Percentiles rank a stretch among this genome's conserved stretches.
phyloP scores from a whole-genome alignment of 2,329 filamentous ascomycete genomes.

The Emergomyces orientalis region DNA sequence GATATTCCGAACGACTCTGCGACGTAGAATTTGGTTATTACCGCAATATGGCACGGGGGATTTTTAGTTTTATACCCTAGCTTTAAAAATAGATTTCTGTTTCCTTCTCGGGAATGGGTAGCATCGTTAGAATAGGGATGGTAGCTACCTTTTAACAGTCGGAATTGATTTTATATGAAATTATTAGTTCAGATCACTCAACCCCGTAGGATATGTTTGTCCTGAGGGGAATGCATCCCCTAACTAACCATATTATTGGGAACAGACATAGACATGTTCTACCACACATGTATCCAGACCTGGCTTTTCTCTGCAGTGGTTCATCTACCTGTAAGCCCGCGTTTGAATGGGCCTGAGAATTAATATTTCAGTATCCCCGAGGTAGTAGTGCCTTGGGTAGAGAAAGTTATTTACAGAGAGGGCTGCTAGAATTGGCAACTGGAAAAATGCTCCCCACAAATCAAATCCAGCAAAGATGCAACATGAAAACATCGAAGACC shows the following conservation, averaged over 20 bases:
- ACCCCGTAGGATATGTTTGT: background rate
- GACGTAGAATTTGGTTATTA: background rate
- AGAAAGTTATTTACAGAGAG: background rate
- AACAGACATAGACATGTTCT: too few relatives aligned
- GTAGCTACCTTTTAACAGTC: background rate
- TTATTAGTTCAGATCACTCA: background rate
- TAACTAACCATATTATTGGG: too few relatives aligned
- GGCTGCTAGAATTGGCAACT: background rate
- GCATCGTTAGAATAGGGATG: background rate
- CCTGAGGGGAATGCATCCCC: background rate
- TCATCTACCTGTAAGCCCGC: background rate
- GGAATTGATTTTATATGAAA: background rate
- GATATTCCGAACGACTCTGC: too few relatives aligned
- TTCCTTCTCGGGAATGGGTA: background rate
- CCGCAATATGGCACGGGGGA: too few relatives aligned
- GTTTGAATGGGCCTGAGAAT: background rate
- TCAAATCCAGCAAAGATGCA: background rate
- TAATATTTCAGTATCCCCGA: background rate
- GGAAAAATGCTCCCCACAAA: background rate
- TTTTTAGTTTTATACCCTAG: background rate
- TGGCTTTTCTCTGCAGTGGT: too few relatives aligned
- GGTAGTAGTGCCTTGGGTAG: background rate
- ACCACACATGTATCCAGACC: too few relatives aligned
- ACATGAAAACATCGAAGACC: background rate
- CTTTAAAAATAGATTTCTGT: background rate